phyloP scores from a whole-genome alignment of 73 alveolate genomes.

The Paraurostyla sp. region DNA sequence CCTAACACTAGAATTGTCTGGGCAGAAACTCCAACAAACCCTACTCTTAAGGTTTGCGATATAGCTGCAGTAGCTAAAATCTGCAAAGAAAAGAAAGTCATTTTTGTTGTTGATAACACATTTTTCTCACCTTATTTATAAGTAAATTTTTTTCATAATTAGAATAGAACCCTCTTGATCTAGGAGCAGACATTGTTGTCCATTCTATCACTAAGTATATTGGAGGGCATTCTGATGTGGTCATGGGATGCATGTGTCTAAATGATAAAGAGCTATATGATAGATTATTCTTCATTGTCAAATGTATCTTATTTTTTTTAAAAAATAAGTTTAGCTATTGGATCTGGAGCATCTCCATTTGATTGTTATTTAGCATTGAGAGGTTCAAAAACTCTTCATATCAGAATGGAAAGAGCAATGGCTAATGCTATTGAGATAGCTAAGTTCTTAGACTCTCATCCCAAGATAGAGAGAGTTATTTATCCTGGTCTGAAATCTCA shows the following conservation, averaged over 20 bases:
- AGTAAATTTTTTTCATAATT: no score
- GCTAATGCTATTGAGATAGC: conserved; percentile 97
- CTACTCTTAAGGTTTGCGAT: conserved; percentile 90
- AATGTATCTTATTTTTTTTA: background rate
- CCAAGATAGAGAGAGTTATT: conserved; percentile 91
- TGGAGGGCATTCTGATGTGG: conserved; percentile 98
- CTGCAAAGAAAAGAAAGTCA: conserved; percentile 82
- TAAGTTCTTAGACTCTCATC: conserved; percentile 91
- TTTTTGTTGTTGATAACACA: conserved; percentile 95
- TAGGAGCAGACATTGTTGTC: conserved; percentile 94
- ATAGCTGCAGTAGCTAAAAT: conserved; percentile 81
- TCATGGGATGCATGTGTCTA: conserved; percentile 90
- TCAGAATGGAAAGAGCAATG: conserved; percentile 89
- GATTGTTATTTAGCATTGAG: conserved; percentile 95
- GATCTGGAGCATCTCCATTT: conserved; percentile 91
- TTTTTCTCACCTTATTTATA: conserved; percentile 87
- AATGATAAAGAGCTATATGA: conserved; percentile 89
- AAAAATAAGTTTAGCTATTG: conserved; percentile 62
- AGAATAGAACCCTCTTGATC: conserved; percentile 91
- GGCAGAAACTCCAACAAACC: conserved; percentile 98
- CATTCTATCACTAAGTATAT: conserved; percentile 95
- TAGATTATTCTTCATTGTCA: conserved; percentile 79
- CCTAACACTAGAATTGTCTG: conserved; percentile 93
- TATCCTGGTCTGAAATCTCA: conserved; percentile 97
- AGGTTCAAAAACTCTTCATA: conserved; percentile 93